phyloP scores from a whole-genome alignment of 306 rosid species.

The Citrullus amarus region DNA sequence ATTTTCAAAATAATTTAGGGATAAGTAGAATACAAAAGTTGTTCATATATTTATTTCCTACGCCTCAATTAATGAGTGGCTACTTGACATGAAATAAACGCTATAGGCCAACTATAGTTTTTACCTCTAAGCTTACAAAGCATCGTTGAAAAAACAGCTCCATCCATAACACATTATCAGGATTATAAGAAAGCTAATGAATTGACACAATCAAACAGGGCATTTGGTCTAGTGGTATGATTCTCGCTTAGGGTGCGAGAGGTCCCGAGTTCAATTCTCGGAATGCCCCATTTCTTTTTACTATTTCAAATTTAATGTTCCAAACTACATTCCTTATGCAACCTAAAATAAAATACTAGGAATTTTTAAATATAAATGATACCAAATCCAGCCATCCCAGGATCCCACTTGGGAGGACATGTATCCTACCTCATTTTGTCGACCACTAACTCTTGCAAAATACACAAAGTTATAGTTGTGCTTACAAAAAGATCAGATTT shows the following conservation, averaged over 20 bases:
- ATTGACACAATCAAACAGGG: not conserved
- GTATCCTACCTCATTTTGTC: not conserved
- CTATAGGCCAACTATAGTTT: not conserved
- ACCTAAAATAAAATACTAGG: not conserved
- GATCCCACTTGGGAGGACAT: not conserved
- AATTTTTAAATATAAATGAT: too few species aligned
- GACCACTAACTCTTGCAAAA: not conserved
- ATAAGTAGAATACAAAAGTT: too few species aligned
- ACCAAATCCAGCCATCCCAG: too few species aligned
- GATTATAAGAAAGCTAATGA: too few species aligned
- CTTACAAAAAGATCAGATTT: not conserved
- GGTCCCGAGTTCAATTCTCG: conserved; percentile 5
- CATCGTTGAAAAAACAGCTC: not conserved
- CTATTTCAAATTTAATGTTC: not conserved
- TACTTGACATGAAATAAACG: not conserved
- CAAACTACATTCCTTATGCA: not conserved
- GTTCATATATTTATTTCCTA: too few species aligned
- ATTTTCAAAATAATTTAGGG: too few species aligned
- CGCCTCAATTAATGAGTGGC: not conserved
- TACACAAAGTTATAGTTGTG: not conserved
- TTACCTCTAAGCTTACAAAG: not conserved
- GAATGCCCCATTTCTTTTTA: not conserved
- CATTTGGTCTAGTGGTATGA: conserved; percentile 10
- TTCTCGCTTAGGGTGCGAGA: conserved; percentile 10
- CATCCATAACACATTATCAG: not conserved